These are phyloP conservation scores for Salix suchowensis DNA, from an alignment of 345 rosid genomes.

Conservation along the genomic window DNA sequence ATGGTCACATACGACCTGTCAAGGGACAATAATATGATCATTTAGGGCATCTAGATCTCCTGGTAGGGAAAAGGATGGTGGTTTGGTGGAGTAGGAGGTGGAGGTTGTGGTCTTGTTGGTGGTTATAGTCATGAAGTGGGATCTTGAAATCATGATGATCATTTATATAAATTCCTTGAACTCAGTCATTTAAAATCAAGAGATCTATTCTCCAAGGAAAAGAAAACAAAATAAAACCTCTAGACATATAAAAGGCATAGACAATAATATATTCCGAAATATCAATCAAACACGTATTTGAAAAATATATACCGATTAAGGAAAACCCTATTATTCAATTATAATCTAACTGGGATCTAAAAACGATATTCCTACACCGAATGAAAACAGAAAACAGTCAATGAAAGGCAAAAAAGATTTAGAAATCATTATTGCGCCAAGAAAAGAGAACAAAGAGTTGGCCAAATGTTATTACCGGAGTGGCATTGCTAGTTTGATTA, in stretches of 20 bases:
- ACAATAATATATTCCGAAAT: neutral
- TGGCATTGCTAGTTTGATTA: neutral
- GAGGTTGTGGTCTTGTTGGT: slow-evolving; percentile 30
- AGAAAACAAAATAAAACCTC: too few relatives aligned
- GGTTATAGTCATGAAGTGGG: slow-evolving; percentile 28
- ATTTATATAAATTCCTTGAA: neutral
- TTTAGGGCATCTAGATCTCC: slow-evolving; percentile 3
- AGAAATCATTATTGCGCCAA: neutral
- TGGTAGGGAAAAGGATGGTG: slow-evolving; percentile 19
- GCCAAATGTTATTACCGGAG: neutral
- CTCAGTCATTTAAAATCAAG: neutral
- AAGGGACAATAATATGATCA: slow-evolving; percentile 17
- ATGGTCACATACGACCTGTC: slow-evolving; percentile 24
- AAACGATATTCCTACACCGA: neutral
- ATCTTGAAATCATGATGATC: slow-evolving; percentile 28
- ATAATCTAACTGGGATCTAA: neutral
- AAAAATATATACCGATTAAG: too few relatives aligned
- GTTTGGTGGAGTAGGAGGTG: slow-evolving; percentile 30
- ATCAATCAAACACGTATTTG: neutral
- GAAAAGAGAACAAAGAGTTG: neutral
- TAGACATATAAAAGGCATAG: neutral
- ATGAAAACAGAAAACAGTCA: neutral
- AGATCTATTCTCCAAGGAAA: neutral
- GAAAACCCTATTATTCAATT: neutral
- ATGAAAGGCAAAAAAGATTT: neutral